Evolutionary conservation across 2,329 filamentous ascomycete genomes (phyloP).

Genomic region (Dothideomycetidae sp.): DNA sequence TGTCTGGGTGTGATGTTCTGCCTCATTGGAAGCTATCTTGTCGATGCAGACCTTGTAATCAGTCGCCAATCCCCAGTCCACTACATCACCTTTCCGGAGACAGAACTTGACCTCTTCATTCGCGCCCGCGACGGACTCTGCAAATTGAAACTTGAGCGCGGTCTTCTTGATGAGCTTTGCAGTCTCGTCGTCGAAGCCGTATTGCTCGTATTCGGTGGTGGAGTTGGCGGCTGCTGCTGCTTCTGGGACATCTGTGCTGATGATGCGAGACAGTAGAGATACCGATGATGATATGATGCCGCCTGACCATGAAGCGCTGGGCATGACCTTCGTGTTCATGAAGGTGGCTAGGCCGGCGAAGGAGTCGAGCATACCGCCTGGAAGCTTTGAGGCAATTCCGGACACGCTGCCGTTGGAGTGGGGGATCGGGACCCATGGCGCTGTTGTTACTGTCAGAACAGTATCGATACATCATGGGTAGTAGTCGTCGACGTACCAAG

Average conservation of each 20-base stretch:
- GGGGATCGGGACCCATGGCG: conserved; percentile 30
- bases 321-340: conserved; percentile 20
- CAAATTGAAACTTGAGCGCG: conserved; percentile 15
- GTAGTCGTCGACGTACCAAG: conserved; percentile 12
- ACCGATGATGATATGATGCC: conserved; percentile 16
- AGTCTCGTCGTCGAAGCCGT: conserved; percentile 16
- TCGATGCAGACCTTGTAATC: conserved; percentile 22
- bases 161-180: conserved; percentile 15
- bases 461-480: neutral
- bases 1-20: conserved; percentile 1
- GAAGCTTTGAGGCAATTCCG: conserved; percentile 17
- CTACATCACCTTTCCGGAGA: conserved; percentile 21
- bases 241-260: neutral
- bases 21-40: conserved; percentile 11
- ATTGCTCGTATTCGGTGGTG: conserved; percentile 15
- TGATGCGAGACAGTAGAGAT: conserved; percentile 11
- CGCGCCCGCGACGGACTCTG: conserved; percentile 21
- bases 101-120: conserved; percentile 28
- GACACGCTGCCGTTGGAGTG: conserved; percentile 22
- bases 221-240: conserved; percentile 5
- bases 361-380: conserved; percentile 18
- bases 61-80: conserved; percentile 23
- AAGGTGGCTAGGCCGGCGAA: conserved; percentile 22
- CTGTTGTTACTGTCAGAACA: conserved; percentile 14
- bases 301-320: conserved; percentile 19